A percentile compares a stretch with the other conserved stretches of the same genome.
Evolutionary conservation across 192 early-diverging fungal genomes (phyloP).

Genomic region (Umbelopsis isabellina): DNA sequence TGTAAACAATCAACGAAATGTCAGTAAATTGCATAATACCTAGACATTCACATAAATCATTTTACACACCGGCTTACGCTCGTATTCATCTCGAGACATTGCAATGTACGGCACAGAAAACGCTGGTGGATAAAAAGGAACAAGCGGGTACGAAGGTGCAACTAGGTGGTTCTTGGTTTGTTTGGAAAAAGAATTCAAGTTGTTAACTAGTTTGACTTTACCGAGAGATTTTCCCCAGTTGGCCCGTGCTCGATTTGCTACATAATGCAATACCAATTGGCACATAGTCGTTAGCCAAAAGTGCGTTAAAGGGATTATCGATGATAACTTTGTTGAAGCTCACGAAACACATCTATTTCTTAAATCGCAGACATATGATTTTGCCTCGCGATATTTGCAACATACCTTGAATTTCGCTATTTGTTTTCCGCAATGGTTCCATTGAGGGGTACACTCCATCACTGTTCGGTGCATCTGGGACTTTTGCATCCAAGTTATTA

Average conservation of each 20-base stretch:
- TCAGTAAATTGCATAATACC: background rate
- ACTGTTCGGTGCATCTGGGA: background rate
- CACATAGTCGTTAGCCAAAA: background rate
- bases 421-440: background rate
- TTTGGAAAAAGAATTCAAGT: conserved; percentile 36
- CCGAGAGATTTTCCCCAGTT: conserved; percentile 29
- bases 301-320: background rate
- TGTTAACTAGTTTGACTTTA: conserved; percentile 29
- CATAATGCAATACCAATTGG: background rate
- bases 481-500: background rate
- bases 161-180: conserved; percentile 45
- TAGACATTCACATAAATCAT: background rate
- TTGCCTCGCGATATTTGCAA: no score
- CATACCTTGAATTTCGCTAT: background rate
- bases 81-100: conserved; percentile 34
- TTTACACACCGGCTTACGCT: conserved; percentile 30
- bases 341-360: background rate
- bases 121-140: conserved; percentile 36
- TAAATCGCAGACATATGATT: no score
- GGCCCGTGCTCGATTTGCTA: conserved; percentile 17
- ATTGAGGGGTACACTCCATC: background rate
- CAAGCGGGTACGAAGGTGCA: conserved; percentile 34
- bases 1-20: background rate
- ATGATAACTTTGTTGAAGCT: background rate
- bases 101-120: conserved; percentile 33